Evolutionary conservation across 2,329 filamentous ascomycete genomes (phyloP), one percentile per base, ranked within the genome.

Genomic region (Podosphaera leucotricha): DNA sequence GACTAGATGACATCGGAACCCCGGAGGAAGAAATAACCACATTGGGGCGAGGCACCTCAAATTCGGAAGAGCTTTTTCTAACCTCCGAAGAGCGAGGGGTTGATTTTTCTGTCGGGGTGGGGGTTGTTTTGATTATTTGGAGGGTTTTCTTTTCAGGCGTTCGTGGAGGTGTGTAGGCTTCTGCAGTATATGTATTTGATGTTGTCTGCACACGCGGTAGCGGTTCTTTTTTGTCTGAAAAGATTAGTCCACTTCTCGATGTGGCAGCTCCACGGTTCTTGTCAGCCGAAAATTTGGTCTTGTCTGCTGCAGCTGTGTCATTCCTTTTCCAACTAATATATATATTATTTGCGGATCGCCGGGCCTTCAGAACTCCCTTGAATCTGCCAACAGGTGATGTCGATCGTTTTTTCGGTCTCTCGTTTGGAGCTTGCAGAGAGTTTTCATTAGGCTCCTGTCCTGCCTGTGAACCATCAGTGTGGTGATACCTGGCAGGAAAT

Each of bases 1-100:
- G 66, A 64, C 66, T 74, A 67, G 86, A 80, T 46, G 77, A 72
- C 62, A 77, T 82, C 72, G 82, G 81, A 55, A 71, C 78, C 54
- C 72, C 75, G 51, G 75, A 70, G 33, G 72, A 65, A 50, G 77
- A 75, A 39, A 72, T 67, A 37, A 70, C 67, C 48, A 76, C 70
- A 66, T 70, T 65, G 50, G 66, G 43, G 46, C 57, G 57, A 38
- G 49, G 43, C 16, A 46, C 41, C 26, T 45, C 51, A 33, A 54
- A 49, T 40, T 59, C 55, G 30, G 57, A 51, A 30, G 49, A 41
- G 10, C 46, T 48, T 41, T 47, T 45, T 46, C 46, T 52, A 44
- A 48, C 35, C 38, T 43, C 43, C 50, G 46, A 49, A 44, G 52
- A 56, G 53, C 49, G 48, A 42, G 56, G 51, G 24, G 49, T 49